Conservation (phyloP, 2,329 filamentous ascomycete genomes). For the Stagonosporopsis cucurbitacearum region DNA sequence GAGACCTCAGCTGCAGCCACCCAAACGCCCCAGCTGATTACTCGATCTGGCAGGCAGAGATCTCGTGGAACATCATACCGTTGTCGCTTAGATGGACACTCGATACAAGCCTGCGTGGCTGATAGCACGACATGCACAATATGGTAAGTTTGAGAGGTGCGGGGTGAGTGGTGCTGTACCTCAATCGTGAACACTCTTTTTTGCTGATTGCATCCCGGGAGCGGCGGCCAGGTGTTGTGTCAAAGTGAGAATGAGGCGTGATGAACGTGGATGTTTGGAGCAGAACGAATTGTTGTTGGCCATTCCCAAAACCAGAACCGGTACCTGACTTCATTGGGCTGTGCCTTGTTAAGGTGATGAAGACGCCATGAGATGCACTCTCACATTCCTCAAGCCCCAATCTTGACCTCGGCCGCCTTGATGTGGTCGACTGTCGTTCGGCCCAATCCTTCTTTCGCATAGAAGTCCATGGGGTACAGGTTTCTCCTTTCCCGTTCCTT, state of each 20-base stretch:
- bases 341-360: background rate
- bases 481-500: constrained; percentile 58
- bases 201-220: background rate
- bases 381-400: constrained; percentile 1
- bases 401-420: constrained; percentile 27
- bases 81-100: background rate
- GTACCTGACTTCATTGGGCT: background rate
- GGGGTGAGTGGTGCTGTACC: no score
- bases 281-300: background rate
- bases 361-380: constrained; percentile 2
- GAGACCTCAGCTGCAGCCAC: background rate
- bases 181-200: background rate
- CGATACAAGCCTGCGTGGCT: background rate
- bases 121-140: background rate
- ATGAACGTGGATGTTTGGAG: no score
- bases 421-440: constrained; percentile 64
- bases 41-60: background rate
- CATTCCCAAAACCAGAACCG: background rate
- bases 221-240: background rate
- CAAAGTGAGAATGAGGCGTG: no score
- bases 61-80: no score
- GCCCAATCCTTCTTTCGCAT: constrained; percentile 88
- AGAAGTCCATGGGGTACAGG: constrained; percentile 98
- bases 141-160: background rate
- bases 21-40: background rate